These are phyloP conservation scores for Candida pseudoglaebosa DNA, from an alignment of 805 yeast species.

Conservation along the genomic window DNA sequence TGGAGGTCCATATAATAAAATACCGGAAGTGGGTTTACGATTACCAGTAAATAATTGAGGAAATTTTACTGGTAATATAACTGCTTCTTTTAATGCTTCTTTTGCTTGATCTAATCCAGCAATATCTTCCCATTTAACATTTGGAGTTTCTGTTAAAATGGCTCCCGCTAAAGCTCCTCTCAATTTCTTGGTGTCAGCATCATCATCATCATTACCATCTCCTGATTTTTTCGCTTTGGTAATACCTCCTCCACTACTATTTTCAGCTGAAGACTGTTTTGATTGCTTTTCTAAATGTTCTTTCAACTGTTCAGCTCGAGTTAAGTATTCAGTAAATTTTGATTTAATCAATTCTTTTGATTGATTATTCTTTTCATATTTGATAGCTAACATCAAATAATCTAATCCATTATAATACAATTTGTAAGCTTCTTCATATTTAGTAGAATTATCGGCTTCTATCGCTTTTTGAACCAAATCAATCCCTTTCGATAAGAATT, in stretches of 20 bases:
- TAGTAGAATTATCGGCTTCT: conserved; percentile 85
- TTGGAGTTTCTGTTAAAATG: conserved; percentile 85
- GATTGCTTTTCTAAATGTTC: conserved; percentile 71
- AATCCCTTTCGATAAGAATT: conserved; percentile 90
- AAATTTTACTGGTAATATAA: conserved; percentile 90
- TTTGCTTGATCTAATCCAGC: conserved; percentile 96
- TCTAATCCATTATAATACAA: conserved; percentile 90
- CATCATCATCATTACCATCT: conserved; percentile 59
- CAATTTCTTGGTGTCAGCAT: conserved; percentile 80
- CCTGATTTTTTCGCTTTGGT: conserved; percentile 53
- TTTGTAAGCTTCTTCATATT: conserved; percentile 91
- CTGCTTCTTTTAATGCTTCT: conserved; percentile 96
- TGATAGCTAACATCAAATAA: conserved; percentile 91
- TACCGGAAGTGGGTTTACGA: conserved; percentile 89
- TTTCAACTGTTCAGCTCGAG: conserved; percentile 91
- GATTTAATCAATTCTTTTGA: conserved; percentile 85
- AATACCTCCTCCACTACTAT: conserved; percentile 53
- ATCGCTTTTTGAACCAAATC: conserved; percentile 92
- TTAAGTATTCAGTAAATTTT: conserved; percentile 85
- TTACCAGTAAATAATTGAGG: conserved; percentile 95
- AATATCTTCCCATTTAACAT: conserved; percentile 90
- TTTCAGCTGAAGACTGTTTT: conserved; percentile 45
- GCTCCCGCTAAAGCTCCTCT: conserved; percentile 91
- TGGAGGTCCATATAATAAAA: conserved; percentile 66
- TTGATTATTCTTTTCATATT: conserved; percentile 84